Conservation (phyloP, 192 early-diverging fungal species). For the Mortierella hygrophila region DNA sequence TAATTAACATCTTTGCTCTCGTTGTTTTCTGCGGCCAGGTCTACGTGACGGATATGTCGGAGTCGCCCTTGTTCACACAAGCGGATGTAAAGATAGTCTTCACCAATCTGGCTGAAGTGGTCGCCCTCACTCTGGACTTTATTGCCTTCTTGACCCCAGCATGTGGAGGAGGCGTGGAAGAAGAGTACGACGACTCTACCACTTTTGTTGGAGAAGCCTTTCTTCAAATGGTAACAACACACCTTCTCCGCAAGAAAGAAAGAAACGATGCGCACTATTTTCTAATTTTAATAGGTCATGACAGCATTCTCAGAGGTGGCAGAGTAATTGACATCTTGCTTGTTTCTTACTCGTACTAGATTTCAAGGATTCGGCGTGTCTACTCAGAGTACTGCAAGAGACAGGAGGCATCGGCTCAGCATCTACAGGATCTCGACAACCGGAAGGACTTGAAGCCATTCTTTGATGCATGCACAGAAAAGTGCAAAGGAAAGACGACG, state of each 20-base stretch:
- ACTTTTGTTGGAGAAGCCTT: constrained; percentile 68
- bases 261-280: constrained; percentile 15
- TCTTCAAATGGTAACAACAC: constrained; percentile 58
- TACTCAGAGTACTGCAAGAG: constrained; percentile 85
- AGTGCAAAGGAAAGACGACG: constrained; percentile 78
- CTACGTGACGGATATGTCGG: constrained; percentile 72
- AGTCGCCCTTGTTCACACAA: constrained; percentile 59
- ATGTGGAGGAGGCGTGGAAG: constrained; percentile 45
- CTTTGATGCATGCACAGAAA: constrained; percentile 69
- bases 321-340: neutral
- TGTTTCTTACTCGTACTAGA: constrained; percentile 17
- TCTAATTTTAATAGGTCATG: neutral
- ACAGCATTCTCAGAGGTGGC: neutral
- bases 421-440: constrained; percentile 71
- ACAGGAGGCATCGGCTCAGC: constrained; percentile 75
- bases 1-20: neutral
- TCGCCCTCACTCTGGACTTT: constrained; percentile 74
- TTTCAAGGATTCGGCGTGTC: constrained; percentile 56
- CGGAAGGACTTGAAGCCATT: constrained; percentile 47
- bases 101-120: constrained; percentile 82
- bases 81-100: constrained; percentile 82
- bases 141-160: constrained; percentile 74
- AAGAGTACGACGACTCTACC: constrained; percentile 33
- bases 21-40: constrained; percentile 29
- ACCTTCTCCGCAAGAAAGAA: neutral